phyloP scores from a whole-genome alignment of 192 early-diverging fungal species.

The Mortierella antarctica region DNA sequence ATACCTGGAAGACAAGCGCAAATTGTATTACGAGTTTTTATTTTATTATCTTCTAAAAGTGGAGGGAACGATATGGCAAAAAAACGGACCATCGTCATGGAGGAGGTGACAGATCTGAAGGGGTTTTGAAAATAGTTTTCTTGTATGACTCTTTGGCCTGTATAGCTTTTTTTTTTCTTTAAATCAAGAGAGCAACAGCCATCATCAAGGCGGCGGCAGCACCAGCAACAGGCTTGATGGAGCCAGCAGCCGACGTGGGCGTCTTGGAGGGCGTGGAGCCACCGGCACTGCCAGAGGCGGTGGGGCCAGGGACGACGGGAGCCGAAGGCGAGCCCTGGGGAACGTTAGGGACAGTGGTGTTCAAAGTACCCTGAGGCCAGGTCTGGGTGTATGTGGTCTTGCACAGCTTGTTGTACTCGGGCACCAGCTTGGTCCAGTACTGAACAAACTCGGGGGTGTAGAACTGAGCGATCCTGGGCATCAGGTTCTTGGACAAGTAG shows the following conservation, averaged over 20 bases:
- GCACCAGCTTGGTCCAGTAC: conserved; percentile 41
- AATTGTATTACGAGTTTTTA: no score
- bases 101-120: no score
- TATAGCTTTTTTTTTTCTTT: neutral
- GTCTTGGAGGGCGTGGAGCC: neutral
- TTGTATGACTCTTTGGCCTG: no score
- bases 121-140: no score
- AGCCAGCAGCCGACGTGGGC: conserved; percentile 14
- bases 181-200: conserved; percentile 34
- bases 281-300: neutral
- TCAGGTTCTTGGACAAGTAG: conserved; percentile 19
- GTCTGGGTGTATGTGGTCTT: conserved; percentile 27
- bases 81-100: no score
- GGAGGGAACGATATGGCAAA: no score
- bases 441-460: conserved; percentile 52
- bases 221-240: conserved; percentile 37
- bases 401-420: conserved; percentile 34
- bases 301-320: neutral
- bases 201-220: conserved; percentile 23
- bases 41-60: no score
- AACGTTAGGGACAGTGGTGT: conserved; percentile 26
- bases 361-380: conserved; percentile 41
- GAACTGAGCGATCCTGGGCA: conserved; percentile 28
- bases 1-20: no score
- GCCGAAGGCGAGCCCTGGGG: conserved; percentile 8